Evolutionary conservation across 2,329 filamentous ascomycete species (phyloP).

Genomic region (Neurospora sp.): DNA sequence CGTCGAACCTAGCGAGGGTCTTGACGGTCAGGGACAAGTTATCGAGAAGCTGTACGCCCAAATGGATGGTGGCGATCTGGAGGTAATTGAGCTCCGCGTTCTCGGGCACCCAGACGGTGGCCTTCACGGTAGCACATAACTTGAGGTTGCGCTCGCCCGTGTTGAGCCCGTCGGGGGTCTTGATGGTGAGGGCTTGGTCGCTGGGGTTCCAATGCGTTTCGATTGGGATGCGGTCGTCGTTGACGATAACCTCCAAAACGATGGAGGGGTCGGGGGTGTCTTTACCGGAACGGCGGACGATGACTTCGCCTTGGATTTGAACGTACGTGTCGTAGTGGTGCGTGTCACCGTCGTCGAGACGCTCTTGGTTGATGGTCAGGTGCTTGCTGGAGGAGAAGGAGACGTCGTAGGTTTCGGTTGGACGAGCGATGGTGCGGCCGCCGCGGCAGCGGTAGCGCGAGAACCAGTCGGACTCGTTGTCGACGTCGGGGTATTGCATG

Average conservation of each 20-base stretch:
- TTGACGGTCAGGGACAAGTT: conserved; percentile 28
- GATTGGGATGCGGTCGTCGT: conserved; percentile 30
- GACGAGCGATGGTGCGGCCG: conserved; percentile 19
- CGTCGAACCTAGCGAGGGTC: conserved; percentile 23
- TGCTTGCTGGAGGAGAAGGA: conserved; percentile 26
- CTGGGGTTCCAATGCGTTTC: conserved; percentile 21
- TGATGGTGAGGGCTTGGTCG: conserved; percentile 29
- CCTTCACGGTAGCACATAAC: conserved; percentile 39
- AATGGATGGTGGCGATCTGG: conserved; percentile 26
- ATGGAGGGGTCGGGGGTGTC: conserved; percentile 26
- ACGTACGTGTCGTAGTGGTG: conserved; percentile 21
- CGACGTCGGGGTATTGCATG: conserved; percentile 20
- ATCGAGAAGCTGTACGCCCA: conserved; percentile 31
- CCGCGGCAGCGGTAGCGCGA: conserved; percentile 9
- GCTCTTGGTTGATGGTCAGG: conserved; percentile 32
- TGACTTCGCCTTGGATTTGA: conserved; percentile 34
- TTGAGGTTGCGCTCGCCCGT: conserved; percentile 17
- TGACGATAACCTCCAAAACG: conserved; percentile 33
- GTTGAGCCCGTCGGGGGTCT: conserved; percentile 26
- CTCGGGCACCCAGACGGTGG: conserved; percentile 37
- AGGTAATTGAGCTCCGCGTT: conserved; percentile 29
- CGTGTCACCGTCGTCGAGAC: conserved; percentile 9
- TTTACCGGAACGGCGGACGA: conserved; percentile 30
- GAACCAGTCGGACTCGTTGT: conserved; percentile 16
- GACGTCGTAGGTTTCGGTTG: conserved; percentile 23